Evolutionary conservation across 2,329 filamentous ascomycete genomes (phyloP), one percentile per base, ranked within the genome.

Genomic region (Alternaria incomplexa): DNA sequence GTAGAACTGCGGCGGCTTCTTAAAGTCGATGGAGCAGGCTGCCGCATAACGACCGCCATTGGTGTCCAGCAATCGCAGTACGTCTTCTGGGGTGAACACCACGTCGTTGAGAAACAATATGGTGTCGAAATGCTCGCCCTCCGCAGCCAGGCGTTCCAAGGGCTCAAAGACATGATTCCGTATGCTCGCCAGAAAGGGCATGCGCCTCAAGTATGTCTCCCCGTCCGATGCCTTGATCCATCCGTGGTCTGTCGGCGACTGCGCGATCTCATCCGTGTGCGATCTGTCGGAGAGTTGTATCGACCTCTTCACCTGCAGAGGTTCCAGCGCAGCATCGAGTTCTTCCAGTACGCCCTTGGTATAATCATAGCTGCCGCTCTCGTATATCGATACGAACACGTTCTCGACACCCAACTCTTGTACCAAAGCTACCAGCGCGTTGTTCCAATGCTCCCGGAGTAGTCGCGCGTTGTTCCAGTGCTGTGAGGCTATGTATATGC

Each of bases 281-380:
- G 88, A 89, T 4, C 83, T 81, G 6, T 86, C 79, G n/a, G 88
- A 88, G 6, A 90, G 73, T 4, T 86, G 81, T 23, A 92, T 84
- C 26, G 81, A 86, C 26, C 85, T 83, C 44, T 81, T 77, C 3
- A 91, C 85, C 1, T 85, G 83, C 15, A 87, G 69, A 12, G 74
- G 73, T 9, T 83, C 85, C 10, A 92, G 80, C 58, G 85, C 78
- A 1, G 64, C 68, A 61, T 90, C 88, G 26, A 93, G 80, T 23
- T 86, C 82, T 22, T 76, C 79, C 66, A 93, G 79, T 7, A 86
- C 86, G 15, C 81, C 84, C 76, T 92, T 92, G 17, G 87, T 91
- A 61, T 89, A 83, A 74, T 93, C 91, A 81, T 86, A 89, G 73
- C 88, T 91, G 6, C 90, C 90, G 69, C 88, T 90, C 76, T 93